phyloP scores from a whole-genome alignment of 2,329 filamentous ascomycete genomes.

The Colletotrichum spinosum region DNA sequence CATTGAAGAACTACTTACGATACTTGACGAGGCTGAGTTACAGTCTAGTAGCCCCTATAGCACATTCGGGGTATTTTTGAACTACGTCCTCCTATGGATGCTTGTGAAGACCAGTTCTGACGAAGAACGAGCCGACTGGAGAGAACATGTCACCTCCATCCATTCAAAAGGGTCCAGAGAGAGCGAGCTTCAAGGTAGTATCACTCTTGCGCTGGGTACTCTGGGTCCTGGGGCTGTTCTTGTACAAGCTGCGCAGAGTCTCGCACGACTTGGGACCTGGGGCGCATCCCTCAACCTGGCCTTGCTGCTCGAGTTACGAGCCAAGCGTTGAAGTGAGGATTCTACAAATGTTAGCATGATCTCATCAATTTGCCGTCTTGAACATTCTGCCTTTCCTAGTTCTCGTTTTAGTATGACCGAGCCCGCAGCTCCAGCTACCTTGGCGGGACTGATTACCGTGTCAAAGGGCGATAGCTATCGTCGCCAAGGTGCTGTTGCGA shows the following conservation, averaged over 20 bases:
- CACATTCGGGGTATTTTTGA: conserved; percentile 13
- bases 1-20: neutral
- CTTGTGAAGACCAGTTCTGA: neutral
- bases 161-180: neutral
- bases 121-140: neutral
- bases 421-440: no score
- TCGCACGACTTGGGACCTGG: conserved; percentile 19
- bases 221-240: neutral
- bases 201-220: no score
- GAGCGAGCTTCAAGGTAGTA: no score
- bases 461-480: no score
- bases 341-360: neutral
- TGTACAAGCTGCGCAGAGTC: conserved; percentile 12
- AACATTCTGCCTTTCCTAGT: no score
- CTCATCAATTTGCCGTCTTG: neutral
- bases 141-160: neutral
- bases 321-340: neutral
- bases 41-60: conserved; percentile 6
- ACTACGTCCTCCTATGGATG: conserved; percentile 14
- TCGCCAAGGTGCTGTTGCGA: no score
- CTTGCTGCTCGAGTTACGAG: neutral
- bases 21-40: neutral
- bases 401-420: no score
- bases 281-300: conserved; percentile 19
- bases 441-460: no score